Base-by-base conservation (phyloP, 768 basidiomycete species). In the Cystoderma amianthinum region DNA sequence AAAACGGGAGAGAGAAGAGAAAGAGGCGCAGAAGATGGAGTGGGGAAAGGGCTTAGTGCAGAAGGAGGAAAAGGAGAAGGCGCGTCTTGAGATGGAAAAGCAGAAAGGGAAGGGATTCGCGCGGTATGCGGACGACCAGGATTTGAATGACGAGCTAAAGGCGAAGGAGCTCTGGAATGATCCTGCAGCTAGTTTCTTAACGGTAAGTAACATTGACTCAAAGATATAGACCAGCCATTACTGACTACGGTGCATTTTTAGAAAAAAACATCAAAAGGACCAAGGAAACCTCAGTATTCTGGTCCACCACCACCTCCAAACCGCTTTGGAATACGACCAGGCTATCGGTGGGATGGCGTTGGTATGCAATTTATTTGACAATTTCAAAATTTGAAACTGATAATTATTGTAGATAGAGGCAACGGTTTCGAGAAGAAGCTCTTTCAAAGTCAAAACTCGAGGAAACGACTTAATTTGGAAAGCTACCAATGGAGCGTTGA, bases 11-110 rank as follows among this genome's bases (percentile, higher is more conserved):
- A 69, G 72, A 44, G 83, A 93, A 57, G 88, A 96, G 64, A 80
- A 78, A 55, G 90, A 95, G 55, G 85, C 85, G 38, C 68, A 76
- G 57, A 94, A 90, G 68, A 92, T 95, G 89, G 89, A 95, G 58
- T 98, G 96, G 96, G 92, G 91, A 1, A 98, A 95, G 61, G 96
- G 96, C 21, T 54, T 98, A 24, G 85, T 92, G 28, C 96, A 98
- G 65, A 68, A 81, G 45, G 84, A 88, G 17, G 86, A 93, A 45
- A 65, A 71, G 39, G 88, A 93, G 62, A 76, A 74, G 55, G 65
- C 69, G 56, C 75, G 64, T 53, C 53, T 61, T 43, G 80, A 90
- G 44, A 57, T 88, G 53, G 82, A 88, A 59, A 80, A 76, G 50
- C 79, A 84, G 60, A 74, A 68, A 44, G 64, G 63, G 10, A 71